phyloP scores from a whole-genome alignment of 2,329 filamentous ascomycete genomes.

The Fusarium falciforme region DNA sequence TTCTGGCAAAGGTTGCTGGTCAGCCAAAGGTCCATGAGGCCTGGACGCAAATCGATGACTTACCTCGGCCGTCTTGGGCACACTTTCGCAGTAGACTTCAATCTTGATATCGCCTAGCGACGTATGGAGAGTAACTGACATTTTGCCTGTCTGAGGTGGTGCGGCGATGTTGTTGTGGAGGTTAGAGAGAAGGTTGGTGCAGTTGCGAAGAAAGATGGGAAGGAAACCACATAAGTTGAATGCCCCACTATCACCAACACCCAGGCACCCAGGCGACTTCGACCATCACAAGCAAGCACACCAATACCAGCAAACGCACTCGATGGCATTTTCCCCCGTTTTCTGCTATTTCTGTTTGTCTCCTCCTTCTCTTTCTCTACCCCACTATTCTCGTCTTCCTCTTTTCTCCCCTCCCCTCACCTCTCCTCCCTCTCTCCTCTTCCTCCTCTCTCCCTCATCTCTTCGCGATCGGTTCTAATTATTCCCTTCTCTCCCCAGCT shows the following conservation, averaged over 20 bases:
- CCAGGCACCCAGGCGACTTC: neutral
- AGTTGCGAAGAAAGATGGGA: neutral
- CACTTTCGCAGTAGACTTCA: constrained; percentile 94
- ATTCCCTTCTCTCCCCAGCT: no score
- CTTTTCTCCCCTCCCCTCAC: neutral
- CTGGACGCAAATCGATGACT: constrained; percentile 28
- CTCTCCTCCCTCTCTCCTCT: neutral
- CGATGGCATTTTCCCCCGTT: neutral
- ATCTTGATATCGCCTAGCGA: constrained; percentile 91
- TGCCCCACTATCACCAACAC: neutral
- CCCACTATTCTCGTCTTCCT: neutral
- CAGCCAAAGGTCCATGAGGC: constrained; percentile 8
- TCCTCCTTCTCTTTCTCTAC: neutral
- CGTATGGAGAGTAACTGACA: constrained; percentile 85
- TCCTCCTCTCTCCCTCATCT: no score
- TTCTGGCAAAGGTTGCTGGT: constrained; percentile 65
- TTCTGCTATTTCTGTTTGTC: neutral
- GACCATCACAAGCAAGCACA: neutral
- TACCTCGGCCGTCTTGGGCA: constrained; percentile 91
- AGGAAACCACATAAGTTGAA: neutral
- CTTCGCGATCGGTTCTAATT: no score
- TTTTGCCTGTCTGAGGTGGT: constrained; percentile 42
- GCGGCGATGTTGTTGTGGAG: neutral
- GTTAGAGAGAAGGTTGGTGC: neutral
- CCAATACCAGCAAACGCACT: neutral